Base-by-base conservation (phyloP, 225 moss, liverwort and hornwort genomes). In the Ulota crispa region DNA sequence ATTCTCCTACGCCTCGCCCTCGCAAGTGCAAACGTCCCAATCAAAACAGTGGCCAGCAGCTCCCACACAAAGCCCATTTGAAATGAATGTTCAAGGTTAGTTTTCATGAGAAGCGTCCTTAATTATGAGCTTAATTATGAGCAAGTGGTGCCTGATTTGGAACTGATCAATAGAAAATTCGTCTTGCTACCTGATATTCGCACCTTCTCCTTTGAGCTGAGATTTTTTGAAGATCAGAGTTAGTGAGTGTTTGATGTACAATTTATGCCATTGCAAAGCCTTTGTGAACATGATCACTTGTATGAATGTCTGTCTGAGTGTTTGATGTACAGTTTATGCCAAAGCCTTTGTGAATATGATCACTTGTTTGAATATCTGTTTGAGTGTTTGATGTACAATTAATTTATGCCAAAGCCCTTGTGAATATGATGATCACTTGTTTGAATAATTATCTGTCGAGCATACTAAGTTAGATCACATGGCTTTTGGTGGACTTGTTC, bases 151-250 rank as follows among this genome's bases (percentile, higher is more conserved):
- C 79, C 32, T 42, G 63, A 68, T 68, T 43, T 83, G 27, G 59
- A 85, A 64, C 77, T 53, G 50, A 73, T 70, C 70, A 64, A 64
- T 32, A 34, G 53, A 60, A 73, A 66, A 39, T 41, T 50, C 73
- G 8, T 37, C 68, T 59, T 63, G 41, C 27, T 77, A 77, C 42
- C 14, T 76, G 84, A 87, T 80, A 84, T 70, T 14, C 27, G 39
- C 6, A 24, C 30, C 19, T 30, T 41, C 59, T 45, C 32, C 26
- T 45, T 75, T 75, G 43, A 83, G 69, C 75, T 71, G 41, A 9
- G 4, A 21, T 15, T 19, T 64, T 55, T 54, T 31, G 20, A 34
- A 64, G 54, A n/a, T n/a, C n/a, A n/a, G n/a, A 67, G 50, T 81
- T 37, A 15, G 18, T 67, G 20, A 62, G 59, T 31, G 67, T 15